A percentile compares a stretch with the other conserved stretches of the same genome.
phyloP scores from a whole-genome alignment of 306 rosid species.

The Pachyrhizus erosus region DNA sequence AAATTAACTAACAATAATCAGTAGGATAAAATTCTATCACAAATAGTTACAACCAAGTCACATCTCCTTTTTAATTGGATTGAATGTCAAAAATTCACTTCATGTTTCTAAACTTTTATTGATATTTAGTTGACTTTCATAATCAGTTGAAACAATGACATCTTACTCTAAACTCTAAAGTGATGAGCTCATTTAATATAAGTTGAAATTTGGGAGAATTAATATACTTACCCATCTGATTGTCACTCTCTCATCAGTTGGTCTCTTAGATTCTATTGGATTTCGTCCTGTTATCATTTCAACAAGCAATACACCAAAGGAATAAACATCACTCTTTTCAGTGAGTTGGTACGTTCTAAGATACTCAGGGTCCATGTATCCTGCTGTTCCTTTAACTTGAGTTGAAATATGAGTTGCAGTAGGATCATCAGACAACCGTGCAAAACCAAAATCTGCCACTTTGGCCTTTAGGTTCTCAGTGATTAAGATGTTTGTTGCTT shows the following conservation, averaged over 20 bases:
- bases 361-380: conserved; percentile 97
- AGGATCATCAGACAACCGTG: conserved; percentile 72
- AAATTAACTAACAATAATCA: neutral
- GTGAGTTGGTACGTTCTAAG: conserved; percentile 90
- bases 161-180: conserved; percentile 16
- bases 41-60: neutral
- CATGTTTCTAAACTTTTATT: neutral
- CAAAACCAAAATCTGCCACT: conserved; percentile 98
- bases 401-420: conserved; percentile 86
- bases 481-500: conserved; percentile 84
- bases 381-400: conserved; percentile 95
- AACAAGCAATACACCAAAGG: conserved; percentile 93
- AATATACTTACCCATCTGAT: conserved; percentile 83
- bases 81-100: neutral
- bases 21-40: neutral
- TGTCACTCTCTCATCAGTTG: conserved; percentile 71
- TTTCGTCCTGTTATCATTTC: conserved; percentile 87
- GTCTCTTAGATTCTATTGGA: conserved; percentile 74
- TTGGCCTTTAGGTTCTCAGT: conserved; percentile 90
- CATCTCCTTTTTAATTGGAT: neutral
- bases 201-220: conserved; percentile 12
- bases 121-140: neutral
- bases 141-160: neutral
- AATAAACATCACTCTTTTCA: conserved; percentile 93
- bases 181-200: neutral